Evolutionary conservation across 768 basidiomycete genomes (phyloP).

Genomic region (Suillus spraguei): DNA sequence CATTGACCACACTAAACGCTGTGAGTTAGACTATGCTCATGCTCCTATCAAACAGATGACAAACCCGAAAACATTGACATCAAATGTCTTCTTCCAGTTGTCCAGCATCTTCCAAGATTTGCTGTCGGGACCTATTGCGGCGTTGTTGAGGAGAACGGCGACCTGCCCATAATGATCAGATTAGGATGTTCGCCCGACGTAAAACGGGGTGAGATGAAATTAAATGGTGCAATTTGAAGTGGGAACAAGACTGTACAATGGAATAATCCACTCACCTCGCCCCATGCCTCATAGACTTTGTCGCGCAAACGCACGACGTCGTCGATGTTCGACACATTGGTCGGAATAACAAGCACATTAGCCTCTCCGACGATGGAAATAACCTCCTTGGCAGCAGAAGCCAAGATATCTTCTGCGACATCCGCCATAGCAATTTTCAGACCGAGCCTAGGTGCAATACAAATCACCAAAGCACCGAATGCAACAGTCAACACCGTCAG

Average conservation of each 20-base stretch:
- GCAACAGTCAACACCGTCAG: slow-evolving; percentile 10
- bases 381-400: slow-evolving; percentile 53
- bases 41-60: slow-evolving; percentile 25
- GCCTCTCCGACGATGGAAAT: slow-evolving; percentile 54
- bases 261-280: slow-evolving; percentile 70
- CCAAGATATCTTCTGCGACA: slow-evolving; percentile 50
- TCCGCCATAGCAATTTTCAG: slow-evolving; percentile 85
- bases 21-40: not conserved
- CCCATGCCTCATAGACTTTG: slow-evolving; percentile 84
- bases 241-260: slow-evolving; percentile 18
- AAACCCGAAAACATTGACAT: slow-evolving; percentile 80
- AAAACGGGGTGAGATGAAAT: slow-evolving; percentile 1
- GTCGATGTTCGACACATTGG: slow-evolving; percentile 75
- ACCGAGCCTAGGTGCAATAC: slow-evolving; percentile 47
- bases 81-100: slow-evolving; percentile 73
- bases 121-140: slow-evolving; percentile 63
- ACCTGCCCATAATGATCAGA: slow-evolving; percentile 55
- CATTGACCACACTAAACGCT: slow-evolving; percentile 65
- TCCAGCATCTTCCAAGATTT: slow-evolving; percentile 71
- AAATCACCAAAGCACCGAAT: slow-evolving; percentile 12
- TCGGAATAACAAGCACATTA: slow-evolving; percentile 70
- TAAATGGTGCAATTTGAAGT: slow-evolving; percentile 8
- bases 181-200: slow-evolving; percentile 3
- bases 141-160: slow-evolving; percentile 88
- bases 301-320: slow-evolving; percentile 73